Percentiles rank a stretch among this genome's conserved stretches.
Conservation (phyloP, 2,329 filamentous ascomycete species). For the Xylariaceae sp. region DNA sequence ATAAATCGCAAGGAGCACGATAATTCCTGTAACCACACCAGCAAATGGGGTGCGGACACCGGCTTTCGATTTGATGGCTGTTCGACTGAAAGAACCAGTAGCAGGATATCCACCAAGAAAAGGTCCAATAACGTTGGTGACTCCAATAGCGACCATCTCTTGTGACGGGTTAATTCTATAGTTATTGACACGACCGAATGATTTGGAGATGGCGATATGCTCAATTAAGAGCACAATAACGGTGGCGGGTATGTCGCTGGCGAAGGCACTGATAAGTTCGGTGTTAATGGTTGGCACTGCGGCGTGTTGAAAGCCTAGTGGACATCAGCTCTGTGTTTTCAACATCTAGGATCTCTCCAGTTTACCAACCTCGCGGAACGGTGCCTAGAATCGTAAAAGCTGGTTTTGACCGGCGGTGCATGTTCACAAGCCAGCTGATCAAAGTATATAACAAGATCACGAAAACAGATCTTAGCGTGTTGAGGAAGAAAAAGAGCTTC, state of each 20-base stretch:
- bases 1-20: constrained; percentile 91
- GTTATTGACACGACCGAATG: constrained; percentile 94
- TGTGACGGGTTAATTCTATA: constrained; percentile 96
- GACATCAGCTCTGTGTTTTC: constrained; percentile 30
- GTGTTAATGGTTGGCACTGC: constrained; percentile 72
- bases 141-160: constrained; percentile 91
- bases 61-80: constrained; percentile 96
- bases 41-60: constrained; percentile 91
- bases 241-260: constrained; percentile 76
- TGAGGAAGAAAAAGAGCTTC: constrained; percentile 87
- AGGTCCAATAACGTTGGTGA: constrained; percentile 87
- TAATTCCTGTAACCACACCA: constrained; percentile 82
- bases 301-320: constrained; percentile 78
- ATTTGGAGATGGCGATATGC: constrained; percentile 96
- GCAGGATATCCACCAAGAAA: constrained; percentile 92
- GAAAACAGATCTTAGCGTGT: constrained; percentile 87
- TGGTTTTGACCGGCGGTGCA: constrained; percentile 65
- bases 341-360: neutral
- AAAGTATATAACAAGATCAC: constrained; percentile 91
- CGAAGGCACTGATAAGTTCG: constrained; percentile 71
- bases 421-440: constrained; percentile 86
- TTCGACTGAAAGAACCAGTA: constrained; percentile 94
- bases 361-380: constrained; percentile 73
- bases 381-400: constrained; percentile 75
- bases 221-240: constrained; percentile 96